A percentile compares a stretch with the other conserved stretches of the same genome.
These are phyloP conservation scores for Polyplosphaeria fusca DNA, from an alignment of 495 filamentous ascomycete species.

Conservation along the genomic window DNA sequence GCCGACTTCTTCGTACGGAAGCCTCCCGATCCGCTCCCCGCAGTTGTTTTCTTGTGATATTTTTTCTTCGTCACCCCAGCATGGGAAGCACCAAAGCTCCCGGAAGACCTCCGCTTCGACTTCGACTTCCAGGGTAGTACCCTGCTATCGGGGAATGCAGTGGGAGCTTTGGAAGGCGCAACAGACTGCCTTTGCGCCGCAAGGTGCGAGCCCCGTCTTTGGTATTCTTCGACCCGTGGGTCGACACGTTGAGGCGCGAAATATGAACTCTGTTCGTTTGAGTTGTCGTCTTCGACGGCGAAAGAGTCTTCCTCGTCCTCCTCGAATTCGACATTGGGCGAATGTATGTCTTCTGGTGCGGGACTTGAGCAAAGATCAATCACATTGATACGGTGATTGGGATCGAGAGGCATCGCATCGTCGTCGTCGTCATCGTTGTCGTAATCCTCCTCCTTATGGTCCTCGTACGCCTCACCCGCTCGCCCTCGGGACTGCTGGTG, in stretches of 20 bases:
- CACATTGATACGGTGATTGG: slow-evolving; percentile 62
- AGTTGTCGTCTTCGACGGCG: slow-evolving; percentile 20
- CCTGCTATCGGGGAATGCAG: not conserved
- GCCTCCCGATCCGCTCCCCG: slow-evolving; percentile 9
- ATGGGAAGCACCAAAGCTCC: slow-evolving; percentile 3
- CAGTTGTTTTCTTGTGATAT: not conserved
- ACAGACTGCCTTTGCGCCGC: slow-evolving; percentile 6
- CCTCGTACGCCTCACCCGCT: slow-evolving; percentile 21
- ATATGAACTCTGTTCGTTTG: slow-evolving; percentile 15
- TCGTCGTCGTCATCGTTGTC: not conserved
- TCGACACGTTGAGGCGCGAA: slow-evolving; percentile 10
- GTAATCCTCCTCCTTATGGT: slow-evolving; percentile 23
- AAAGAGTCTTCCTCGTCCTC: slow-evolving; percentile 2
- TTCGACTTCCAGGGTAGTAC: not conserved
- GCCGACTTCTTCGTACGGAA: slow-evolving; percentile 1
- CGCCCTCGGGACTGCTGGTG: slow-evolving; percentile 44
- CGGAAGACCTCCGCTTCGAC: slow-evolving; percentile 6
- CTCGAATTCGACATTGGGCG: slow-evolving; percentile 10
- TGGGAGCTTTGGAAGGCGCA: not conserved
- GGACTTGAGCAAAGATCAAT: slow-evolving; percentile 63
- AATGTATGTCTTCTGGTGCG: slow-evolving; percentile 37
- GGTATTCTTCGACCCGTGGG: slow-evolving; percentile 23
- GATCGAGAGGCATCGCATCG: slow-evolving; percentile 33
- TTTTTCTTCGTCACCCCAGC: slow-evolving; percentile 22
- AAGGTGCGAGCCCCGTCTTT: slow-evolving; percentile 9